Conservation (phyloP, 1,139 yeast species). For the Lodderomyces metapsilosis region DNA sequence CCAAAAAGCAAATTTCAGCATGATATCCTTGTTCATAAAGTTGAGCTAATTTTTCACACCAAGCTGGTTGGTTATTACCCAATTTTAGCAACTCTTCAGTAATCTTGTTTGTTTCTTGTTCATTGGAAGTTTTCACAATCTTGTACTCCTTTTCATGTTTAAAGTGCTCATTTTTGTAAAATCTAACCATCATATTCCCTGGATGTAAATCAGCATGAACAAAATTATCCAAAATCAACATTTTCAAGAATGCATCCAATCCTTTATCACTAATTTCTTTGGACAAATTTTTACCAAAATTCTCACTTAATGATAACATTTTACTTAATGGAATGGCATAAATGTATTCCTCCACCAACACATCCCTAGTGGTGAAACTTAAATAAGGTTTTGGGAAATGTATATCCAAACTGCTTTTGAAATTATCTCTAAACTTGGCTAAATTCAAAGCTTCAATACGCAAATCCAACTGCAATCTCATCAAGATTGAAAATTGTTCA, state of each 20-base stretch:
- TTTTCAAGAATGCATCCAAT: conserved; percentile 84
- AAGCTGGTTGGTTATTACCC: conserved; percentile 39
- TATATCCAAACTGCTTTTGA: conserved; percentile 57
- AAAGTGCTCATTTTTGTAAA: conserved; percentile 53
- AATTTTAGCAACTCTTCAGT: conserved; percentile 45
- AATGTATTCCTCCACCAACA: conserved; percentile 83
- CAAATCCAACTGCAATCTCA: conserved; percentile 86
- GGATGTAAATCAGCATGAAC: conserved; percentile 97
- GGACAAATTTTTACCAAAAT: conserved; percentile 55
- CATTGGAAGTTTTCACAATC: conserved; percentile 45
- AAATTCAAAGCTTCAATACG: conserved; percentile 87
- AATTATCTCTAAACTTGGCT: conserved; percentile 64
- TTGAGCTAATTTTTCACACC: conserved; percentile 49
- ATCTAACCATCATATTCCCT: conserved; percentile 85
- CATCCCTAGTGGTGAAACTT: conserved; percentile 64
- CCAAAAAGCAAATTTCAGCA: conserved; percentile 88
- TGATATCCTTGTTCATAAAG: conserved; percentile 64
- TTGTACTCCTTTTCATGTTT: conserved; percentile 48
- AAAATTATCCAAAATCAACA: conserved; percentile 89
- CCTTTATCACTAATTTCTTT: conserved; percentile 84
- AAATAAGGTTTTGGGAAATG: conserved; percentile 80
- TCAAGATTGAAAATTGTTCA: conserved; percentile 77
- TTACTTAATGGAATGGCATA: conserved; percentile 80
- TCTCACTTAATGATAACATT: conserved; percentile 47
- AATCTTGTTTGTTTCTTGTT: conserved; percentile 47